phyloP scores from a whole-genome alignment of 2,329 filamentous ascomycete species.

The Verticillium tricorpus region DNA sequence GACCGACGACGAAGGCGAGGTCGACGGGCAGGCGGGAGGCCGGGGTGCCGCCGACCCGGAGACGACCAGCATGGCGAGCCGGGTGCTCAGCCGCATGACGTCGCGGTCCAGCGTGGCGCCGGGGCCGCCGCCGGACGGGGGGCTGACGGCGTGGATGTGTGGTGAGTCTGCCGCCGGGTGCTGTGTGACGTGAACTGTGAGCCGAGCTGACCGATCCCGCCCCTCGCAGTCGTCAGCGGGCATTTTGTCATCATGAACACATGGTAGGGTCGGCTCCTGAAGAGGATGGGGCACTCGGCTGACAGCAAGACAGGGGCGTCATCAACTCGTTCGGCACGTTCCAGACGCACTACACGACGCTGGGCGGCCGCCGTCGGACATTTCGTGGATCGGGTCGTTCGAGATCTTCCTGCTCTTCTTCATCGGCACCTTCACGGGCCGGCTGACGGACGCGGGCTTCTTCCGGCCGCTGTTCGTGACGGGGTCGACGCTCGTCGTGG shows the following conservation, averaged over 20 bases:
- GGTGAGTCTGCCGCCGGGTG: slow-evolving; percentile 23
- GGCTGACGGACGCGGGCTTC: slow-evolving; percentile 49
- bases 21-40: not conserved
- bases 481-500: slow-evolving; percentile 35
- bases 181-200: not conserved
- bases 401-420: slow-evolving; percentile 53
- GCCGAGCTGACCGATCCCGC: not conserved
- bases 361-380: slow-evolving; percentile 34
- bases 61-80: slow-evolving; percentile 21
- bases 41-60: not conserved
- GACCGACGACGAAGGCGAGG: slow-evolving; percentile 12
- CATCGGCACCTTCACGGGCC: slow-evolving; percentile 48
- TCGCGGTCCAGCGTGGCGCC: slow-evolving; percentile 35
- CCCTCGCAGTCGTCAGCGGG: slow-evolving; percentile 24
- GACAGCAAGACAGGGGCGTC: slow-evolving; percentile 33
- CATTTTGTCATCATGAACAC: slow-evolving; percentile 48
- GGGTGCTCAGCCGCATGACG: slow-evolving; percentile 35
- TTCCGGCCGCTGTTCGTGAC: slow-evolving; percentile 37
- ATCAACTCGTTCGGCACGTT: slow-evolving; percentile 54
- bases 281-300: not conserved
- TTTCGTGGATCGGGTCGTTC: slow-evolving; percentile 52
- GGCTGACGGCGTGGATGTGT: slow-evolving; percentile 39
- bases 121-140: slow-evolving; percentile 47
- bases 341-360: slow-evolving; percentile 45
- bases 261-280: slow-evolving; percentile 25